Evolutionary conservation across 192 early-diverging fungal genomes (phyloP).

Genomic region (Coemansia sp.): DNA sequence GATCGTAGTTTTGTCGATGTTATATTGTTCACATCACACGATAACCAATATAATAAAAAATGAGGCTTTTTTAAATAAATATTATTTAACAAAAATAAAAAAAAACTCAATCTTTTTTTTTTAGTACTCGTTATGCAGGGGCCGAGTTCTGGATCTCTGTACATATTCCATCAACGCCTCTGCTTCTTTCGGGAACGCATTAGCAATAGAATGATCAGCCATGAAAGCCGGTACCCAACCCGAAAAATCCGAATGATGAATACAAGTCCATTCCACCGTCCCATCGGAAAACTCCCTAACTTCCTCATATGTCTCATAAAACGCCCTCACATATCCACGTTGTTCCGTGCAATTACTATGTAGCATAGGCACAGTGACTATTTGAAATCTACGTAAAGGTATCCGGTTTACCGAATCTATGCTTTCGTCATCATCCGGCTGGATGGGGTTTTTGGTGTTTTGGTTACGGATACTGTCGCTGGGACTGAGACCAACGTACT

Average conservation of each 20-base stretch:
- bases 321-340: conserved; percentile 36
- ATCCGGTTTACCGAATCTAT: neutral
- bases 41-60: too few species aligned
- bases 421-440: neutral
- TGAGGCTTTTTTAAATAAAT: too few species aligned
- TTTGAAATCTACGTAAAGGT: conserved; percentile 36
- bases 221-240: conserved; percentile 48
- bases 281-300: conserved; percentile 39
- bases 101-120: neutral
- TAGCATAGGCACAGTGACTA: conserved; percentile 30
- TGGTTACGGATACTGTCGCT: conserved; percentile 2
- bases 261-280: conserved; percentile 38
- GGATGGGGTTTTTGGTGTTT: neutral
- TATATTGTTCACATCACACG: too few species aligned
- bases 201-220: conserved; percentile 41
- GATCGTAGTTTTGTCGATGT: too few species aligned
- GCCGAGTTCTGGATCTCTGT: neutral
- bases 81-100: neutral
- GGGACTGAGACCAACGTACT: conserved; percentile 19
- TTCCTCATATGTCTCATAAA: conserved; percentile 49
- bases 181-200: conserved; percentile 39
- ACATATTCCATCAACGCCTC: conserved; percentile 35
- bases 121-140: conserved; percentile 3
- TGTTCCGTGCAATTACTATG: conserved; percentile 30
- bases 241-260: conserved; percentile 47